Evolutionary conservation across 2,329 filamentous ascomycete genomes (phyloP), one percentile per base, ranked within the genome.

Genomic region (Clarireedia monteithiana): DNA sequence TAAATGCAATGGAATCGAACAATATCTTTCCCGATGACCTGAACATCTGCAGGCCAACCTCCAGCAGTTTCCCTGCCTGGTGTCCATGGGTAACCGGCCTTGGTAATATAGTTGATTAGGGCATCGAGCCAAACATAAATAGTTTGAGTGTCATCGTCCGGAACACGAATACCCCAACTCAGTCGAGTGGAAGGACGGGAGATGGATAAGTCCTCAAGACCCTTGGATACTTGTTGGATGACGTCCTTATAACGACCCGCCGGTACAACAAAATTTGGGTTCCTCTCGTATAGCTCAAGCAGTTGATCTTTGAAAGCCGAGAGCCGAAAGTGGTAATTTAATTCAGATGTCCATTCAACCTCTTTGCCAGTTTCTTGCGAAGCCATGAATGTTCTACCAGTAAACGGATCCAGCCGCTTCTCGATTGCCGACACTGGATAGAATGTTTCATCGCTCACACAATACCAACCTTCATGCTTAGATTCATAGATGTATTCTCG

Each of bases 61-160:
- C 80, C 79, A 20, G 73, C 74, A 14, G 76, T 70, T 58, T 87
- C 82, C 4, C 78, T 74, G 1, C 83, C 83, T 0, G 88, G 85
- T 0, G 83, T 73, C 83, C 86, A 90, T 0, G 90, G 90, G 68
- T 95, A 97, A 14, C 92, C 91, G 1, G 90, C 82, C 60, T 86
- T 89, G 15, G 91, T 96, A 51, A 94, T 74, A 69, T 99, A 99
- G 71, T 96, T 99, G 66, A 97, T 80, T 30, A 99, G 80, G 1
- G 94, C 94, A 72, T 99, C 95, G 0, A 99, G 80, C 94, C 94
- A 99, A 34, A 99, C 95, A 67, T 99, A 99, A 57, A 99, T 92
- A 2, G 91, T 97, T 71, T 97, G 94, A 17, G 76, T 82, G 0
- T 81, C 75, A 66, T 99, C 94, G 53, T 85, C 85, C 0, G 94